Evolutionary conservation across 257 asterid species (phyloP).

Genomic region (Salvia hispanica): DNA sequence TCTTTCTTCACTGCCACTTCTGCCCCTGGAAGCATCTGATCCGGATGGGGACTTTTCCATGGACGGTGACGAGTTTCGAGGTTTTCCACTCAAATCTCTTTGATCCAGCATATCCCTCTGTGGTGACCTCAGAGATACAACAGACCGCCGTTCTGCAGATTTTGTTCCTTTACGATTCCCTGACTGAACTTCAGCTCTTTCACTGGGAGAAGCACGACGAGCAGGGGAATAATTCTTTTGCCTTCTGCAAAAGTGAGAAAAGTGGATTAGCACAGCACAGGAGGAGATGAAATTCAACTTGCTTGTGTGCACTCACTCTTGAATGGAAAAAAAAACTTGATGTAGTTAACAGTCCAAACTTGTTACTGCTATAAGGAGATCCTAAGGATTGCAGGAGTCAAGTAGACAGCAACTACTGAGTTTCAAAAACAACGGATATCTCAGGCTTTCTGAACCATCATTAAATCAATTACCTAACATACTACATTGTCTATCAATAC

Average conservation of each 20-base stretch:
- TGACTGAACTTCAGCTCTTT: slow-evolving; percentile 37
- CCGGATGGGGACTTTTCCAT: slow-evolving; percentile 42
- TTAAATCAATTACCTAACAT: background rate
- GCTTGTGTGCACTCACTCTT: slow-evolving; percentile 3
- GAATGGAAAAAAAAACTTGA: slow-evolving; percentile 20
- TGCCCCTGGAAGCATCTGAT: slow-evolving; percentile 54
- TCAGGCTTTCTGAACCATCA: slow-evolving; percentile 6
- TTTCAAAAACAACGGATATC: background rate
- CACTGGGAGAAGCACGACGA: slow-evolving; percentile 49
- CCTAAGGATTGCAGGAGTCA: slow-evolving; percentile 18
- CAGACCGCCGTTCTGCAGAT: slow-evolving; percentile 43
- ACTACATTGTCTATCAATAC: background rate
- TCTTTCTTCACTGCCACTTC: slow-evolving; percentile 47
- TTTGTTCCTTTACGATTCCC: slow-evolving; percentile 39
- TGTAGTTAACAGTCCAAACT: background rate
- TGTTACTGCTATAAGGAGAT: slow-evolving; percentile 19
- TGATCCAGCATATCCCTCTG: slow-evolving; percentile 55
- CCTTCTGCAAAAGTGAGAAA: slow-evolving; percentile 41
- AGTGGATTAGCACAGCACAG: slow-evolving; percentile 13
- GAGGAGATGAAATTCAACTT: slow-evolving; percentile 21
- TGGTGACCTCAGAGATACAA: slow-evolving; percentile 60
- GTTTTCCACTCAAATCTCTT: slow-evolving; percentile 45
- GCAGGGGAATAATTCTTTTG: slow-evolving; percentile 55
- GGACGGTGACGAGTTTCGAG: slow-evolving; percentile 40
- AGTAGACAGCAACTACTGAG: slow-evolving; percentile 22